phyloP scores from a whole-genome alignment of 768 basidiomycete genomes.

The Amanita brunnescens region DNA sequence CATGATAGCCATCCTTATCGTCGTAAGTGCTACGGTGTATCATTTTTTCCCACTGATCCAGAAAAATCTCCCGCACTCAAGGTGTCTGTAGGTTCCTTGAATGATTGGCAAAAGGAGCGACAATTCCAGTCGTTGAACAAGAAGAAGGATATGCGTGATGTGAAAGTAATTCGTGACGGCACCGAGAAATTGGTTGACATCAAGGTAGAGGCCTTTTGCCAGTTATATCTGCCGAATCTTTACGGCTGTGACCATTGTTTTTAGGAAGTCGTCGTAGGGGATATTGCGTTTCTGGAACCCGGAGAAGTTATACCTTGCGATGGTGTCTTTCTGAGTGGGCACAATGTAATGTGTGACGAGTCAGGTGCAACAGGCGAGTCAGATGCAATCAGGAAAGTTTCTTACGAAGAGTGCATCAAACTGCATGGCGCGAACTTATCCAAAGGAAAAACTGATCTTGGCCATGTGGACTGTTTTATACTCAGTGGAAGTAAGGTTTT shows the following conservation, averaged over 20 bases:
- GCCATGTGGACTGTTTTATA: constrained; percentile 86
- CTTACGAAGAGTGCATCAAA: constrained; percentile 67
- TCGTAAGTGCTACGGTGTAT: constrained; percentile 37
- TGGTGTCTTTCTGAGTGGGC: constrained; percentile 86
- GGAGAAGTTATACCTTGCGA: constrained; percentile 97
- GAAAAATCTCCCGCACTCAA: constrained; percentile 19
- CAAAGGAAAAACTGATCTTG: constrained; percentile 21
- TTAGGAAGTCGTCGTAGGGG: constrained; percentile 89
- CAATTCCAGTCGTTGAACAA: constrained; percentile 91
- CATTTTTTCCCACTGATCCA: neutral
- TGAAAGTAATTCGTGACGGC: constrained; percentile 75
- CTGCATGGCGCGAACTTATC: constrained; percentile 27
- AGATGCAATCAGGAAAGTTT: constrained; percentile 84
- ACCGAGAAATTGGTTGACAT: constrained; percentile 69
- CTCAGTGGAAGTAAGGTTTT: constrained; percentile 88
- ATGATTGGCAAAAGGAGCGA: constrained; percentile 98
- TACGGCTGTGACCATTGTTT: constrained; percentile 14
- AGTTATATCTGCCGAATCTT: neutral
- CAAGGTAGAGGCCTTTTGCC: constrained; percentile 40
- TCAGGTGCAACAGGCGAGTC: constrained; percentile 95
- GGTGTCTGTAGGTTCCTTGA: constrained; percentile 88
- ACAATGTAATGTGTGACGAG: constrained; percentile 94
- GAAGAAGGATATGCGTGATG: constrained; percentile 88
- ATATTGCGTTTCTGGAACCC: constrained; percentile 85
- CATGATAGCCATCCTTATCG: constrained; percentile 65